Percentiles rank a stretch among this genome's conserved stretches.
phyloP scores from a whole-genome alignment of 306 rosid species.

The Begonia fuchsioides region DNA sequence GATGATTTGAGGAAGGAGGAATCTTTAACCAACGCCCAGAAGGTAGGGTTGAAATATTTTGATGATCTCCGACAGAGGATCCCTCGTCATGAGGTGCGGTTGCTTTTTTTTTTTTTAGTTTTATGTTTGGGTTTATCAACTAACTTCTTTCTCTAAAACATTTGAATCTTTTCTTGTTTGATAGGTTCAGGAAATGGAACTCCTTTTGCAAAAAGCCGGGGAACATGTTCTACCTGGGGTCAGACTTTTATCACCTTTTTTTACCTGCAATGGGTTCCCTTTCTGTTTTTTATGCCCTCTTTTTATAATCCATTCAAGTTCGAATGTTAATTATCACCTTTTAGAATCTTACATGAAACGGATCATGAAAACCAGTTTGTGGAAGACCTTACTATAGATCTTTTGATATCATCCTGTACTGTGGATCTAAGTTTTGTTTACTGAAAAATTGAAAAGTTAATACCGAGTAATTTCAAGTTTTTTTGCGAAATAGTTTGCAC shows the following conservation, averaged over 20 bases:
- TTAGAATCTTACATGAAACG: no score
- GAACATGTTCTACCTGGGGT: slow-evolving; percentile 76
- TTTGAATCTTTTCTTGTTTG: slow-evolving; percentile 10
- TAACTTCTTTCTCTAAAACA: slow-evolving; percentile 1
- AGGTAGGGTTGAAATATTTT: slow-evolving; percentile 78
- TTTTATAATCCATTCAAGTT: background rate
- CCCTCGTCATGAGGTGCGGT: slow-evolving; percentile 64
- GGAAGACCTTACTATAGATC: no score
- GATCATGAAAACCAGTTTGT: no score
- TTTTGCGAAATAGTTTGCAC: no score
- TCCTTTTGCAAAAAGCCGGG: slow-evolving; percentile 49
- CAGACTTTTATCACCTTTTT: slow-evolving; percentile 10
- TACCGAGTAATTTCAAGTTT: no score
- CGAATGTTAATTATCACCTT: no score
- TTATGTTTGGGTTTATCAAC: background rate
- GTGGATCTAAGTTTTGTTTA: no score
- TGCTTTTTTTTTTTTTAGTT: background rate
- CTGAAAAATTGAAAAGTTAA: no score
- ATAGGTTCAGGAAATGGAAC: slow-evolving; percentile 83
- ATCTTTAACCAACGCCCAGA: slow-evolving; percentile 64
- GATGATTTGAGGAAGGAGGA: slow-evolving; percentile 60
- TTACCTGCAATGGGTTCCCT: slow-evolving; percentile 6
- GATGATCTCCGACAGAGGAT: slow-evolving; percentile 73
- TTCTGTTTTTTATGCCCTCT: background rate
- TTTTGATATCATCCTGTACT: no score